A percentile compares a stretch with the other conserved stretches of the same genome.
Conservation (phyloP, 73 alveolate genomes). For the Effrenium voratum region DNA sequence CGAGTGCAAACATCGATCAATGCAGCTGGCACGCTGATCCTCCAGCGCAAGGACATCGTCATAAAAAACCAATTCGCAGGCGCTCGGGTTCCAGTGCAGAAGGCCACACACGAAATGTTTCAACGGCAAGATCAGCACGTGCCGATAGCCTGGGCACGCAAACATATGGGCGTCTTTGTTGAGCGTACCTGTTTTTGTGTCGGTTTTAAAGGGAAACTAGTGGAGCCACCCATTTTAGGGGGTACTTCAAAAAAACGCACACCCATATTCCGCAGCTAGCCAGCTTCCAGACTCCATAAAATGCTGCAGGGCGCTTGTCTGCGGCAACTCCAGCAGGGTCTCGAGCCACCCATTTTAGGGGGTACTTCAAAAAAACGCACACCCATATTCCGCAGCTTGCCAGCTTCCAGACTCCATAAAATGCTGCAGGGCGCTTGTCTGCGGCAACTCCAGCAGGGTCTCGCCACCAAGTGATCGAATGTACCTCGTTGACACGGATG, state of each 20-base stretch:
- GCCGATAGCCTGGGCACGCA: conserved; percentile 9
- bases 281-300: not conserved
- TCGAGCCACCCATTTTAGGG: no score
- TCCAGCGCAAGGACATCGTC: not conserved
- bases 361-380: no score
- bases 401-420: not conserved
- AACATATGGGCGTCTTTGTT: not conserved
- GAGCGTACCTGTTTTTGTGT: not conserved
- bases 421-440: not conserved
- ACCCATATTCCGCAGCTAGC: no score
- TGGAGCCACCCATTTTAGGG: no score
- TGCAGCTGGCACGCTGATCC: no score
- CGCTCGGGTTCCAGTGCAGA: not conserved
- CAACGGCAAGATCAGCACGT: not conserved
- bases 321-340: not conserved
- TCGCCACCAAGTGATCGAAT: not conserved
- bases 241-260: no score
- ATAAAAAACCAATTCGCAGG: not conserved
- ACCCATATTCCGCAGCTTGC: no score
- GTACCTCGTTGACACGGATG: no score
- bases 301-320: not conserved
- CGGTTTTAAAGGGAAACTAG: no score
- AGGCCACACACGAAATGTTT: conserved; percentile 15
- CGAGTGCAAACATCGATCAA: no score
- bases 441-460: not conserved